A percentile compares a stretch with the other conserved stretches of the same genome.
These are phyloP conservation scores for Heritiera littoralis DNA, from an alignment of 345 rosid genomes.

Conservation along the genomic window DNA sequence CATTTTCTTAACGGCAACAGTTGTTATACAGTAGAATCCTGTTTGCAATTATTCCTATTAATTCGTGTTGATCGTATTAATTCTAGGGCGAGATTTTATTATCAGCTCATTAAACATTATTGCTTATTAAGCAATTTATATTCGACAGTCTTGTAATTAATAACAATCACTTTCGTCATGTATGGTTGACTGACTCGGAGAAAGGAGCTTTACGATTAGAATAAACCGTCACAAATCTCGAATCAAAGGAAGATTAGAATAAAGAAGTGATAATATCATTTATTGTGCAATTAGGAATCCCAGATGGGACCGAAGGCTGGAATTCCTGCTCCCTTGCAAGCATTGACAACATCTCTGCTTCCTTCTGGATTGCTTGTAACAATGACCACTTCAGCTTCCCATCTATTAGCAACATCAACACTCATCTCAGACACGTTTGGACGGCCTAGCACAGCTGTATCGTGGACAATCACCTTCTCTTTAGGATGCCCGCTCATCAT, in stretches of 20 bases:
- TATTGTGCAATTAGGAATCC: constrained; percentile 54
- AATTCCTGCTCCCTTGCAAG: constrained; percentile 61
- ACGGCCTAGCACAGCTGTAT: constrained; percentile 61
- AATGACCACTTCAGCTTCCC: constrained; percentile 72
- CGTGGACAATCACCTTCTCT: constrained; percentile 69
- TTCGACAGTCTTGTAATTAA: no score
- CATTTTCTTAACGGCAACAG: no score
- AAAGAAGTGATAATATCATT: background rate
- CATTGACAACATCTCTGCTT: constrained; percentile 71
- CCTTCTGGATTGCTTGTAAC: constrained; percentile 94
- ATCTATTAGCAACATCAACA: constrained; percentile 58
- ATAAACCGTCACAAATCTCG: background rate
- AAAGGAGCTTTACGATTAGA: background rate
- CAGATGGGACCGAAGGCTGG: constrained; percentile 89
- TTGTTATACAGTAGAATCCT: no score
- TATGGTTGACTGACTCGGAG: background rate
- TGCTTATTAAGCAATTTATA: no score
- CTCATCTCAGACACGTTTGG: constrained; percentile 74
- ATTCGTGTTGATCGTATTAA: no score
- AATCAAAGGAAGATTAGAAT: background rate
- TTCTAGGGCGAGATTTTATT: no score
- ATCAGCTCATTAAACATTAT: no score
- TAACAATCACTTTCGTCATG: background rate
- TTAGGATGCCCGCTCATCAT: constrained; percentile 51
- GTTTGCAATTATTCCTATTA: no score